Conservation (phyloP, 1,284 basidiomycete species). For the Rhodotorula mucilaginosa region DNA sequence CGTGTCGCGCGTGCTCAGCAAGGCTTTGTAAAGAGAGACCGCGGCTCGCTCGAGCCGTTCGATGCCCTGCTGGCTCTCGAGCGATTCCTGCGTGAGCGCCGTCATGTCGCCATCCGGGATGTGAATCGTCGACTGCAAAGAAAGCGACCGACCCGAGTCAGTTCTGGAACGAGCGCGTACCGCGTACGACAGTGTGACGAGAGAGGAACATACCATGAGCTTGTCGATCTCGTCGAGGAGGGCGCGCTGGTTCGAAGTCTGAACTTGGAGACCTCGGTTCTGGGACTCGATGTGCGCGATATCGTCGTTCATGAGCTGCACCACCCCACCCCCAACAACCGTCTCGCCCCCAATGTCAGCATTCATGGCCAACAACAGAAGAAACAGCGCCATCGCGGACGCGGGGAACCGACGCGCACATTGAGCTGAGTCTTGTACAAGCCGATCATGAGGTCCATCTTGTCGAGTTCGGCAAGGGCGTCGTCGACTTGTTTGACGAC, state of each 20-base stretch:
- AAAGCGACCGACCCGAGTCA: not conserved
- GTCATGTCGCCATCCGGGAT: slow-evolving; percentile 74
- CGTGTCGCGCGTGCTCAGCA: slow-evolving; percentile 84
- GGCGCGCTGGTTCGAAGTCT: slow-evolving; percentile 89
- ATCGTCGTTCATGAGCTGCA: slow-evolving; percentile 85
- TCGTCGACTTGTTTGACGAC: slow-evolving; percentile 67
- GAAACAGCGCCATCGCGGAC: too few species aligned
- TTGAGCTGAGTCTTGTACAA: slow-evolving; percentile 93
- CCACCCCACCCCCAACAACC: not conserved
- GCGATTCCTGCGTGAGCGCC: slow-evolving; percentile 76
- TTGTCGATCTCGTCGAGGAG: slow-evolving; percentile 78
- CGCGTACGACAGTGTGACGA: too few species aligned
- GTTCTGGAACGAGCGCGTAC: too few species aligned
- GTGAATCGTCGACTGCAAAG: slow-evolving; percentile 79
- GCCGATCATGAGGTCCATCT: slow-evolving; percentile 59
- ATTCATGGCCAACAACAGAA: too few species aligned
- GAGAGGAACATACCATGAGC: slow-evolving; percentile 61
- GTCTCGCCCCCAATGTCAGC: not conserved
- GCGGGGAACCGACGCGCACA: too few species aligned
- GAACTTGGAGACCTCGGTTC: slow-evolving; percentile 93
- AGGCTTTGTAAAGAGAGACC: slow-evolving; percentile 87
- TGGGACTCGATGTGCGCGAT: slow-evolving; percentile 95
- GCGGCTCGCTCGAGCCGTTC: slow-evolving; percentile 76
- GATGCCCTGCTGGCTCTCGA: slow-evolving; percentile 74
- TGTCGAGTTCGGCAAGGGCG: slow-evolving; percentile 46